Conservation (phyloP, 2,329 filamentous ascomycete species). For the Corinectria fuckeliana region DNA sequence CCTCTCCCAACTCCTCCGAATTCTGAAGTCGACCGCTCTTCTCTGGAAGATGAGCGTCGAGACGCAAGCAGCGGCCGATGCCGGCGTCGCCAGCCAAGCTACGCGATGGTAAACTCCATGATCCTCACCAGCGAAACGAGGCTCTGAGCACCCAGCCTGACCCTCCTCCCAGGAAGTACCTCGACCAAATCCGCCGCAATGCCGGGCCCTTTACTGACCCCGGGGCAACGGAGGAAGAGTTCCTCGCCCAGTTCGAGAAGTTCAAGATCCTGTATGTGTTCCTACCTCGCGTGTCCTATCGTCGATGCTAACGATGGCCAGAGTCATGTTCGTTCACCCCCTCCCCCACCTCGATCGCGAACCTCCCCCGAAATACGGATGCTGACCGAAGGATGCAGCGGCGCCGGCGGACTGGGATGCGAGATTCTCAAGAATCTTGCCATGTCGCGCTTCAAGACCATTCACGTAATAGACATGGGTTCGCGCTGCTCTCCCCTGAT, state of each 20-base stretch:
- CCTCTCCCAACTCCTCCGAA: not conserved
- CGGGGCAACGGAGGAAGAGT: slow-evolving; percentile 58
- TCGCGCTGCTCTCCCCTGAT: slow-evolving; percentile 32
- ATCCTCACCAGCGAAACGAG: not conserved
- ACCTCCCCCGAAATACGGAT: slow-evolving; percentile 8
- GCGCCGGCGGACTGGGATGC: slow-evolving; percentile 91
- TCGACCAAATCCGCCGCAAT: slow-evolving; percentile 80
- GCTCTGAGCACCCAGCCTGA: slow-evolving; percentile 17
- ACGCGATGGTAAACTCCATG: slow-evolving; percentile 43
- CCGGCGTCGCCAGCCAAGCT: slow-evolving; percentile 32
- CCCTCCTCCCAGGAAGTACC: slow-evolving; percentile 70
- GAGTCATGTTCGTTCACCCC: slow-evolving; percentile 55
- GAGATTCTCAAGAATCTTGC: slow-evolving; percentile 97
- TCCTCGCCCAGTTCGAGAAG: slow-evolving; percentile 64
- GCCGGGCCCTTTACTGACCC: slow-evolving; percentile 83
- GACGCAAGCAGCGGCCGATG: slow-evolving; percentile 19
- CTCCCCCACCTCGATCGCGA: slow-evolving; percentile 15
- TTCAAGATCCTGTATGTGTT: slow-evolving; percentile 76
- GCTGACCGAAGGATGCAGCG: slow-evolving; percentile 58
- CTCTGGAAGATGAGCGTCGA: slow-evolving; percentile 36
- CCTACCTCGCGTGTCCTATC: not conserved
- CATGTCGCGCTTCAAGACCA: slow-evolving; percentile 92
- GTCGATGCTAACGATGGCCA: slow-evolving; percentile 38
- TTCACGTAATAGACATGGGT: slow-evolving; percentile 99
- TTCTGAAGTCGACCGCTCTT: not conserved